These are phyloP conservation scores for Sclerotinia sclerotiorum DNA, from an alignment of 2,329 filamentous ascomycete genomes.

Conservation along the genomic window DNA sequence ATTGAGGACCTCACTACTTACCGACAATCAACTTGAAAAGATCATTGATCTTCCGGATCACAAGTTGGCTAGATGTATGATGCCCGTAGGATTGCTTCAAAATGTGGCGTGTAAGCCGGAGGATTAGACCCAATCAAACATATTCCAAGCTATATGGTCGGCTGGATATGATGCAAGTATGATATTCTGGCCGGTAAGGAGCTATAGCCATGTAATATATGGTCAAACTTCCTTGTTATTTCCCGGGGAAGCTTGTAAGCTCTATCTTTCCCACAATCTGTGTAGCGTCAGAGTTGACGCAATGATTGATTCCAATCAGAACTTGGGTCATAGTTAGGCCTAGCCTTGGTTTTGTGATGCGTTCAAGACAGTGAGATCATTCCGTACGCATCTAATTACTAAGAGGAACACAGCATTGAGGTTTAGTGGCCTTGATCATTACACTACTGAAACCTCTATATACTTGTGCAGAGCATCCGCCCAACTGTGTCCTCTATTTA, in stretches of 20 bases:
- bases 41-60: conserved; percentile 1
- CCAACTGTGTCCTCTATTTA: conserved; percentile 18
- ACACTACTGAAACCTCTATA: conserved; percentile 14
- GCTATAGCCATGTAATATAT: conserved; percentile 16
- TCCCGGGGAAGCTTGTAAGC: conserved; percentile 16
- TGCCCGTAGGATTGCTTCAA: not conserved
- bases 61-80: not conserved
- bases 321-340: conserved; percentile 16
- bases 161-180: conserved; percentile 19
- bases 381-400: conserved; percentile 5
- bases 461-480: conserved; percentile 13
- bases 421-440: not conserved
- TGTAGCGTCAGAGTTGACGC: conserved; percentile 18
- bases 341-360: not conserved
- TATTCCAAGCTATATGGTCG: not conserved
- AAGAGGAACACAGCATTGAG: conserved; percentile 16
- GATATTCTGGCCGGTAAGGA: not conserved
- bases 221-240: conserved; percentile 18
- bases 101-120: conserved; percentile 13
- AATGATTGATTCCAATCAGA: conserved; percentile 17
- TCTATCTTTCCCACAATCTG: not conserved
- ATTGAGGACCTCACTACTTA: not conserved
- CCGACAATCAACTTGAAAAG: not conserved
- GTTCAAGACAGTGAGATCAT: conserved; percentile 21
- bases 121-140: not conserved